Conservation (phyloP, 2,329 filamentous ascomycete genomes). For the Claviceps purpurea region DNA sequence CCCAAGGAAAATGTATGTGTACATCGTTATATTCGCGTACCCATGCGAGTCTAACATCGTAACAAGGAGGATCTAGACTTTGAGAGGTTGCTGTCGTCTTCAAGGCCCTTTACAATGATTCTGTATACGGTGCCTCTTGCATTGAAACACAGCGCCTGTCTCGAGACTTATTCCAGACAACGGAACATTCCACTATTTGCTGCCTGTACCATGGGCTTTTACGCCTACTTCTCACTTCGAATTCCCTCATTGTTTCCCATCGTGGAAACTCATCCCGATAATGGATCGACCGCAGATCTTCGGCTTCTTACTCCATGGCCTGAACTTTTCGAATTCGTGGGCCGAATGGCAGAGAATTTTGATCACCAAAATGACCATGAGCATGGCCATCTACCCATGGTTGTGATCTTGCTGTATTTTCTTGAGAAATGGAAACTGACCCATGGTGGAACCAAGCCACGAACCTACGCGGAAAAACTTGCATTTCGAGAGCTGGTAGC, state of each 20-base stretch:
- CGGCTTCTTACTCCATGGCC: slow-evolving; percentile 77
- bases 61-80: slow-evolving; percentile 21
- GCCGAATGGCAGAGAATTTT: slow-evolving; percentile 54
- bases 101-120: slow-evolving; percentile 36
- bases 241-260: slow-evolving; percentile 75
- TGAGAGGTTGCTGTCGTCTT: slow-evolving; percentile 25
- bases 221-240: slow-evolving; percentile 72
- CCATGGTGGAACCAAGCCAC: slow-evolving; percentile 56
- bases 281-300: slow-evolving; percentile 71
- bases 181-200: slow-evolving; percentile 63
- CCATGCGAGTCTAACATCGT: slow-evolving; percentile 3
- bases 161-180: slow-evolving; percentile 35
- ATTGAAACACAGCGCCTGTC: slow-evolving; percentile 26
- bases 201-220: slow-evolving; percentile 83
- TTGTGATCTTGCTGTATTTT: slow-evolving; percentile 71
- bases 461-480: slow-evolving; percentile 71
- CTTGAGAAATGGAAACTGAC: slow-evolving; percentile 64
- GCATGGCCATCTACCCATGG: slow-evolving; percentile 84
- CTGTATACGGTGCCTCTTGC: slow-evolving; percentile 39
- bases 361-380: slow-evolving; percentile 61
- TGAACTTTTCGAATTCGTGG: slow-evolving; percentile 56
- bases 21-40: background rate
- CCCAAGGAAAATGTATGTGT: slow-evolving; percentile 27
- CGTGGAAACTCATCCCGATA: slow-evolving; percentile 89
- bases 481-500: slow-evolving; percentile 64